Percentiles rank a stretch among this genome's conserved stretches.
phyloP scores from a whole-genome alignment of 2,329 filamentous ascomycete species.

The Davidsoniella australis region DNA sequence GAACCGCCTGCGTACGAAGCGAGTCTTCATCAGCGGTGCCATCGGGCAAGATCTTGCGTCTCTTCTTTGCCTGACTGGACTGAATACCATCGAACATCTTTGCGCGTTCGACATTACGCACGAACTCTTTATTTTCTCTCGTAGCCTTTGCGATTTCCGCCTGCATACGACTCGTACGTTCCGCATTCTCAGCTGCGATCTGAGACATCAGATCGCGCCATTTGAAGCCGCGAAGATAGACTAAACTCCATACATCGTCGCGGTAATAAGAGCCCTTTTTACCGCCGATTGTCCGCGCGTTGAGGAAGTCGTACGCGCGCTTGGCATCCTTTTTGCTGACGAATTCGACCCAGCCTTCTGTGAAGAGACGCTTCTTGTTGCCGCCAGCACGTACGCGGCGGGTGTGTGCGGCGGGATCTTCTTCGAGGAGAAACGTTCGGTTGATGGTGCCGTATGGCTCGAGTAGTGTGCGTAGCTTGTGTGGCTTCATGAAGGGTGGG shows the following conservation, averaged over 20 bases:
- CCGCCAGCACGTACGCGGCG: conserved; percentile 55
- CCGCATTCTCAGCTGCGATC: conserved; percentile 67
- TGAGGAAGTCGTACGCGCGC: conserved; percentile 56
- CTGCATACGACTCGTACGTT: conserved; percentile 56
- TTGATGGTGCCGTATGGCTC: conserved; percentile 60
- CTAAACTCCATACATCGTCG: conserved; percentile 73
- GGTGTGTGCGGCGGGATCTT: conserved; percentile 49
- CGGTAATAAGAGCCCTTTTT: conserved; percentile 73
- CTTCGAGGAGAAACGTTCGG: conserved; percentile 63
- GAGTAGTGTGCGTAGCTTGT: conserved; percentile 58
- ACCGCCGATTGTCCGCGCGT: conserved; percentile 61
- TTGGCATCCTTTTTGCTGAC: conserved; percentile 60
- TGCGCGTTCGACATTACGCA: conserved; percentile 59
- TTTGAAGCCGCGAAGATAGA: conserved; percentile 71
- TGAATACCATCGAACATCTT: conserved; percentile 67
- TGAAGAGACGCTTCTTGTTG: conserved; percentile 69
- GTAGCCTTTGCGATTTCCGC: conserved; percentile 61
- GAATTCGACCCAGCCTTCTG: conserved; percentile 80
- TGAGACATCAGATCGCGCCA: conserved; percentile 62
- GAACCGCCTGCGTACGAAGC: conserved; percentile 15
- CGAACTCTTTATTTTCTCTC: conserved; percentile 67
- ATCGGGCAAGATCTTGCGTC: conserved; percentile 23
- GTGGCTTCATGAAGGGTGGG: conserved; percentile 76
- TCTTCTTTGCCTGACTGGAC: conserved; percentile 46
- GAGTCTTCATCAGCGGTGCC: conserved; percentile 14